These are phyloP conservation scores for Smittium culicis DNA, from an alignment of 371 early-diverging fungal species.

Conservation along the genomic window DNA sequence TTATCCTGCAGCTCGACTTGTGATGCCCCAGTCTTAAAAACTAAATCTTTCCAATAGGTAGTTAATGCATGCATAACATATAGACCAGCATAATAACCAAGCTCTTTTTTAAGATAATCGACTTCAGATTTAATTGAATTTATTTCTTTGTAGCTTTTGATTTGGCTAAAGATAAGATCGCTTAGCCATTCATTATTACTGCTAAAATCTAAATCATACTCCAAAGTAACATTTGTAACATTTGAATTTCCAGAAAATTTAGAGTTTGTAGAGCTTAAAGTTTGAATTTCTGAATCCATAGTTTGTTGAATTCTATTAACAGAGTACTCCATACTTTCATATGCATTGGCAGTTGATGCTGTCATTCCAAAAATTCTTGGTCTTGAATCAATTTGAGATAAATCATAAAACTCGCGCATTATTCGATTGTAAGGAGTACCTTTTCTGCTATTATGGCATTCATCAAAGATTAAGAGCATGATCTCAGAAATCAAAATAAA, in stretches of 20 bases:
- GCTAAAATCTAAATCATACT: neutral
- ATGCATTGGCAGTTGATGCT: constrained; percentile 62
- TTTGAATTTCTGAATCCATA: constrained; percentile 41
- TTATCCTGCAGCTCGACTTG: neutral
- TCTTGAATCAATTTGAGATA: constrained; percentile 31
- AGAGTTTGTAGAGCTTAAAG: neutral
- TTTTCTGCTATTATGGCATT: constrained; percentile 80
- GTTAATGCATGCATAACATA: neutral
- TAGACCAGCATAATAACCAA: neutral
- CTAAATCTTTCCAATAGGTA: neutral
- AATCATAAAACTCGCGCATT: constrained; percentile 67
- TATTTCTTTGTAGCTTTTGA: neutral
- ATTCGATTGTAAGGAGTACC: constrained; percentile 68
- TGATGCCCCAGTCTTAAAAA: neutral
- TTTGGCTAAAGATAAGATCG: neutral
- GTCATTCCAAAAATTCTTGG: constrained; percentile 90
- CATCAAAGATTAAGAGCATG: constrained; percentile 75
- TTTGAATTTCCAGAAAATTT: neutral
- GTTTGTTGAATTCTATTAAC: constrained; percentile 50
- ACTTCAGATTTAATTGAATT: neutral
- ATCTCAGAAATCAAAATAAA: constrained; percentile 46
- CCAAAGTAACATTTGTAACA: neutral
- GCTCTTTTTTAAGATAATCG: neutral
- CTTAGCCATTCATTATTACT: neutral
- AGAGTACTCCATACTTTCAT: constrained; percentile 24